Conservation (phyloP, 192 early-diverging fungal species). For the Coemansia biformis region DNA sequence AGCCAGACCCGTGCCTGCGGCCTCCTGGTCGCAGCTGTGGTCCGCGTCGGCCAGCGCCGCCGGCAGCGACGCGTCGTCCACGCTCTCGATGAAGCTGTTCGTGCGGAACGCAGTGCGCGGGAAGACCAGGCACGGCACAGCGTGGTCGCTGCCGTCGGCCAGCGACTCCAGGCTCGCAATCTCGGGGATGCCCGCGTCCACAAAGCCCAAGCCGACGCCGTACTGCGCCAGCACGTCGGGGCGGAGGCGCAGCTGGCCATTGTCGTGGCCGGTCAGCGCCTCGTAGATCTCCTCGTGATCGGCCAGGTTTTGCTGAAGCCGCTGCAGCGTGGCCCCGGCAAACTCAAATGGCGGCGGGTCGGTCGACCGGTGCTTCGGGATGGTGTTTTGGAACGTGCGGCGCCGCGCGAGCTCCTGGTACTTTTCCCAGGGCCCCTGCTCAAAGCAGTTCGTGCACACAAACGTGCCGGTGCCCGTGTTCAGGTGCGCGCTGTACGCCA, state of each 20-base stretch:
- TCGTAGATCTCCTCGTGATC: slow-evolving; percentile 32
- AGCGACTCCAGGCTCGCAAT: slow-evolving; percentile 27
- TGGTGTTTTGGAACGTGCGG: slow-evolving; percentile 41
- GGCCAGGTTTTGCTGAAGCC: slow-evolving; percentile 27
- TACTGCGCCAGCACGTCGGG: slow-evolving; percentile 39
- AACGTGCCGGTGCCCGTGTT: slow-evolving; percentile 51
- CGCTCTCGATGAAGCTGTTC: slow-evolving; percentile 46
- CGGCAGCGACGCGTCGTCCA: no score
- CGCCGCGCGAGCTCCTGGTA: slow-evolving; percentile 50
- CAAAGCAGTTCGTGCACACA: slow-evolving; percentile 55
- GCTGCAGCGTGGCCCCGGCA: slow-evolving; percentile 20
- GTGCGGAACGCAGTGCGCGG: slow-evolving; percentile 51
- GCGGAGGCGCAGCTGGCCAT: slow-evolving; percentile 28
- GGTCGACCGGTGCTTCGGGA: slow-evolving; percentile 11
- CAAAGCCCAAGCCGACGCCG: slow-evolving; percentile 53
- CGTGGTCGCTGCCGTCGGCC: slow-evolving; percentile 18
- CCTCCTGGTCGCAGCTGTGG: no score
- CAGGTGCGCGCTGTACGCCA: slow-evolving; percentile 54
- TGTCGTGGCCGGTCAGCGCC: slow-evolving; percentile 39
- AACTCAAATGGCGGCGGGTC: slow-evolving; percentile 37
- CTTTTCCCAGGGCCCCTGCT: slow-evolving; percentile 55
- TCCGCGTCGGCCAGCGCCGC: no score
- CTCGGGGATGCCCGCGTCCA: slow-evolving; percentile 21
- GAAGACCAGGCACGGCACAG: slow-evolving; percentile 44
- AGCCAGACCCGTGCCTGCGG: no score